phyloP scores from a whole-genome alignment of 345 rosid species.

The Hirschfeldia incana region DNA sequence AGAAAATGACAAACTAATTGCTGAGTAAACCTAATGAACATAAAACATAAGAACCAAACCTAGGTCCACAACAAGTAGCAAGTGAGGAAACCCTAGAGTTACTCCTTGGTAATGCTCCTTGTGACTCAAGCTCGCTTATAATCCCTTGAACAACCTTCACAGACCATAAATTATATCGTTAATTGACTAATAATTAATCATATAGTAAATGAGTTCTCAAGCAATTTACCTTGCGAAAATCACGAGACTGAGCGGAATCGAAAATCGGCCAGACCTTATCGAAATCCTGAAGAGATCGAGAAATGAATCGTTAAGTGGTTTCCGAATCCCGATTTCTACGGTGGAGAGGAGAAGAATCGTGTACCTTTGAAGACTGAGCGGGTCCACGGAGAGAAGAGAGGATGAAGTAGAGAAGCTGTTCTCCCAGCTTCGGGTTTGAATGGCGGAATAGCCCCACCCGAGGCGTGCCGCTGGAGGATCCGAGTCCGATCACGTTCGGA shows the following conservation, averaged over 20 bases:
- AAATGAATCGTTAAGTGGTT: slow-evolving; percentile 21
- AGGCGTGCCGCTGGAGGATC: slow-evolving; percentile 73
- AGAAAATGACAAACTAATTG: no score
- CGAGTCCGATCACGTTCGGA: slow-evolving; percentile 86
- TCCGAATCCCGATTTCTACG: slow-evolving; percentile 14
- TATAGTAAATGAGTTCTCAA: no score
- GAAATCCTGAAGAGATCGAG: slow-evolving; percentile 83
- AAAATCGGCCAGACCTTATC: slow-evolving; percentile 99
- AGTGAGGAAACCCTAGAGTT: slow-evolving; percentile 99
- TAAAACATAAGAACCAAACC: no score
- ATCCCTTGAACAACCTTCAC: slow-evolving; percentile 94
- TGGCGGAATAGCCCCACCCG: slow-evolving; percentile 97
- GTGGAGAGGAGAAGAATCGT: slow-evolving; percentile 30
- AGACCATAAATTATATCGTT: neutral
- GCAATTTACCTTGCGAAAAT: slow-evolving; percentile 77
- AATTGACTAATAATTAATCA: neutral
- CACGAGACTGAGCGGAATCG: slow-evolving; percentile 98
- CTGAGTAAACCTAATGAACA: no score
- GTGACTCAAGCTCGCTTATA: slow-evolving; percentile 96
- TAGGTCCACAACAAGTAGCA: slow-evolving; percentile 99
- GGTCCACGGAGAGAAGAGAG: slow-evolving; percentile 99
- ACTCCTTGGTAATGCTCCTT: slow-evolving; percentile 98
- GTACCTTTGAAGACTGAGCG: slow-evolving; percentile 86
- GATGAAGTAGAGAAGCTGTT: slow-evolving; percentile 97
- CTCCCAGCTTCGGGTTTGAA: slow-evolving; percentile 99